Conservation (phyloP, 306 rosid genomes). For the Cucumis melo region DNA sequence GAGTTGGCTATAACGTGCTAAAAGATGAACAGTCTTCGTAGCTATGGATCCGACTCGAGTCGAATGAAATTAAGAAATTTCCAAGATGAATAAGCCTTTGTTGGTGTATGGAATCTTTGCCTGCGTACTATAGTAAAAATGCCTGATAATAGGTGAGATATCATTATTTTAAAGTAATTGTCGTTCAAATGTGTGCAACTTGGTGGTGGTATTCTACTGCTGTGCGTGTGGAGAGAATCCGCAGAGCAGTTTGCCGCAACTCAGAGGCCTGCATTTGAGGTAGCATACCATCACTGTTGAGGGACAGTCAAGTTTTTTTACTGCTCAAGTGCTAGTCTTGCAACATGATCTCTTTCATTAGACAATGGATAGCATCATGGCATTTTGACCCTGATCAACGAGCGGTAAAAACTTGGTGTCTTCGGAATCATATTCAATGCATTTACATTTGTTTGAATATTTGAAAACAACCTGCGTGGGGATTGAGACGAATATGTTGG, state of each 20-base stretch:
- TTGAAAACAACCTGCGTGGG: not conserved
- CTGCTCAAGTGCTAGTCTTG: not conserved
- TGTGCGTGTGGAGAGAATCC: not conserved
- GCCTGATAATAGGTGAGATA: not conserved
- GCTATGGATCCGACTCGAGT: not conserved
- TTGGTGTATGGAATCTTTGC: not conserved
- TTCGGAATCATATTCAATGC: not conserved
- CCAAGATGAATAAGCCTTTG: not conserved
- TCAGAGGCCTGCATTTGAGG: not conserved
- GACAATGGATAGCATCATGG: not conserved
- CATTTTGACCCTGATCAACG: not conserved
- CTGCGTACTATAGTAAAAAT: not conserved
- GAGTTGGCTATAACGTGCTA: not conserved
- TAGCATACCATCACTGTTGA: constrained; percentile 1
- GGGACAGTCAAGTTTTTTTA: not conserved
- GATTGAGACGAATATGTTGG: not conserved
- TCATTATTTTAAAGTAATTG: not conserved
- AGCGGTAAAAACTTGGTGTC: not conserved
- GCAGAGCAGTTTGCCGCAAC: not conserved
- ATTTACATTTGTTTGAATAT: not conserved
- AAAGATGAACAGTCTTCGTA: not conserved
- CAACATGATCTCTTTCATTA: not conserved
- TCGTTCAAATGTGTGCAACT: not conserved
- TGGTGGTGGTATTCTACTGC: not conserved
- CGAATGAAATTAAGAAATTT: not conserved